Evolutionary conservation across 345 rosid genomes (phyloP).

Genomic region (Euphorbia pulcherrima): DNA sequence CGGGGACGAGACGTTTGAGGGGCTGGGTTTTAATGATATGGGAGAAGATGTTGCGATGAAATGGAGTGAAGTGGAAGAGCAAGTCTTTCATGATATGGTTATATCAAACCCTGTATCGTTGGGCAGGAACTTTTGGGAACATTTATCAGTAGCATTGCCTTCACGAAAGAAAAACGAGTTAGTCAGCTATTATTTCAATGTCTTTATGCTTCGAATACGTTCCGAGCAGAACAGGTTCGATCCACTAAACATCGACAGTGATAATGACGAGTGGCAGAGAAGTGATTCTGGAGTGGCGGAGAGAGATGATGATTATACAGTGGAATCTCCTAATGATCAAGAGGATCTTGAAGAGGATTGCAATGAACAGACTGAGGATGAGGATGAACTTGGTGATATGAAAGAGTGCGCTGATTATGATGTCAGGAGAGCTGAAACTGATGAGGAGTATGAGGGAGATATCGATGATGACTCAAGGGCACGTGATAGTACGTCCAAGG

Average conservation of each 20-base stretch:
- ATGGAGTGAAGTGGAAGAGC: slow-evolving; percentile 62
- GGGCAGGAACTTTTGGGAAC: slow-evolving; percentile 66
- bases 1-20: slow-evolving; percentile 50
- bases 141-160: slow-evolving; percentile 46
- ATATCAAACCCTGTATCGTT: slow-evolving; percentile 50
- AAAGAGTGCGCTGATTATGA: slow-evolving; percentile 7
- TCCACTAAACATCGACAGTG: slow-evolving; percentile 56
- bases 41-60: slow-evolving; percentile 57
- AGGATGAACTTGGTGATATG: slow-evolving; percentile 22
- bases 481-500: slow-evolving; percentile 6
- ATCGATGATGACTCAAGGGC: slow-evolving; percentile 25
- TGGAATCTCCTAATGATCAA: slow-evolving; percentile 35
- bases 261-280: slow-evolving; percentile 71
- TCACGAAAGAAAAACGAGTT: slow-evolving; percentile 51
- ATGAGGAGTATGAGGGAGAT: slow-evolving; percentile 36
- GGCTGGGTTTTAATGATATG: slow-evolving; percentile 62
- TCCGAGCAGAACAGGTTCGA: slow-evolving; percentile 60
- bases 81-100: slow-evolving; percentile 47
- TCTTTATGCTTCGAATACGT: slow-evolving; percentile 53
- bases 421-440: slow-evolving; percentile 16
- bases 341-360: slow-evolving; percentile 19
- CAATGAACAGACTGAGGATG: slow-evolving; percentile 28
- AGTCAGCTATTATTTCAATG: slow-evolving; percentile 71
- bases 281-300: slow-evolving; percentile 24
- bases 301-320: slow-evolving; percentile 36